A percentile compares a stretch with the other conserved stretches of the same genome.
Evolutionary conservation across 2,329 filamentous ascomycete species (phyloP).

Genomic region (Aureobasidium sp.): DNA sequence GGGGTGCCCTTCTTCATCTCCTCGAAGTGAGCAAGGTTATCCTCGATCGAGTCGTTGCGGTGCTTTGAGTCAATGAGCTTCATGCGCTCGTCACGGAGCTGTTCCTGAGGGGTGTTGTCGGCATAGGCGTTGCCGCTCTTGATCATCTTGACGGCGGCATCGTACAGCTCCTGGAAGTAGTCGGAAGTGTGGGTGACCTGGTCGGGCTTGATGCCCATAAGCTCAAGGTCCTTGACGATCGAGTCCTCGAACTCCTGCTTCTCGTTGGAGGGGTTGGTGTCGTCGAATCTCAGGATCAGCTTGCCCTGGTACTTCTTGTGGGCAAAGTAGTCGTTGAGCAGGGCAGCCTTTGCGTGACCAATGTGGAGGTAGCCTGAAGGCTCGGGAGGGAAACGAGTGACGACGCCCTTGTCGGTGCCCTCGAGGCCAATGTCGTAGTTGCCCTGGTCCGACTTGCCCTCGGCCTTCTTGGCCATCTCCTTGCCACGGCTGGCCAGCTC

Average conservation of each 20-base stretch:
- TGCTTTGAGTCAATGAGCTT: conserved; percentile 73
- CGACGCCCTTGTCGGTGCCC: conserved; percentile 79
- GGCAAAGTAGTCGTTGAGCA: conserved; percentile 94
- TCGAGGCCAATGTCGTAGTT: conserved; percentile 85
- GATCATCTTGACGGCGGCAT: conserved; percentile 76
- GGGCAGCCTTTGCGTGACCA: conserved; percentile 87
- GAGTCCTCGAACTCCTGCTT: conserved; percentile 93
- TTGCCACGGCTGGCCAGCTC: conserved; percentile 47
- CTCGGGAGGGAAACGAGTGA: conserved; percentile 89
- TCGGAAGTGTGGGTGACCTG: conserved; percentile 84
- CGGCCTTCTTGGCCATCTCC: conserved; percentile 62
- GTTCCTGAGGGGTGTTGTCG: conserved; percentile 83
- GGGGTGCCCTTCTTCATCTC: conserved; percentile 81
- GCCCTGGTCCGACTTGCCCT: conserved; percentile 74
- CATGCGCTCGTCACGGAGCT: conserved; percentile 76
- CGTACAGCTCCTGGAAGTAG: conserved; percentile 89
- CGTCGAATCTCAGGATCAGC: conserved; percentile 86
- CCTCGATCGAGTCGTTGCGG: conserved; percentile 68
- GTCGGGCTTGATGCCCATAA: conserved; percentile 90
- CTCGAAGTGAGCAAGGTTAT: conserved; percentile 75
- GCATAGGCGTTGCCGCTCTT: conserved; percentile 80
- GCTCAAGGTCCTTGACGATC: conserved; percentile 81
- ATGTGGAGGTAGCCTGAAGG: conserved; percentile 95
- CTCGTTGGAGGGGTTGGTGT: conserved; percentile 96
- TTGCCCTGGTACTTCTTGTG: conserved; percentile 89